phyloP scores from a whole-genome alignment of 1,284 basidiomycete genomes.

The Fistulina hepatica region DNA sequence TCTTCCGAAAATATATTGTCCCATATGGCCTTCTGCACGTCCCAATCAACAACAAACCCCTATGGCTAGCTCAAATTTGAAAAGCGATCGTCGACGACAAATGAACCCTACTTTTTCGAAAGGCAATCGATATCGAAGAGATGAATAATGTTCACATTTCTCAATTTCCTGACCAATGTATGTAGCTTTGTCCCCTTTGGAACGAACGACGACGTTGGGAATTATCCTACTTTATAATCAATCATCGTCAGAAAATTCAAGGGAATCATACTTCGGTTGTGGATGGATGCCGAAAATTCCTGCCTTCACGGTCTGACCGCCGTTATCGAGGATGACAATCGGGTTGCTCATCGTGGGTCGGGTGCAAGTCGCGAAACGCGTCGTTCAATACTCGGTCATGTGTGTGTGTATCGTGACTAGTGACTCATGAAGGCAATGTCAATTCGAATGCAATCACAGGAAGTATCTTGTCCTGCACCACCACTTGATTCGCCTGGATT shows the following conservation, averaged over 20 bases:
- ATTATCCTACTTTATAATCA: slow-evolving; percentile 40
- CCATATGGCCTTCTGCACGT: slow-evolving; percentile 85
- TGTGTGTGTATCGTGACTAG: too few relatives aligned
- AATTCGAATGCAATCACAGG: too few relatives aligned
- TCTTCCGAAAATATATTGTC: slow-evolving; percentile 71
- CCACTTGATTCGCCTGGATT: too few relatives aligned
- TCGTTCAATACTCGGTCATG: too few relatives aligned
- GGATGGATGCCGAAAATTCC: slow-evolving; percentile 36
- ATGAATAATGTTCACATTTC: slow-evolving; percentile 64
- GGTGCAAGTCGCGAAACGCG: too few relatives aligned
- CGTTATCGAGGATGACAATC: slow-evolving; percentile 75
- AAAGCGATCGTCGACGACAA: slow-evolving; percentile 7
- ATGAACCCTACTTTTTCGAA: slow-evolving; percentile 72
- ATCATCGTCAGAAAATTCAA: slow-evolving; percentile 7
- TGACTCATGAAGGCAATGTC: too few relatives aligned
- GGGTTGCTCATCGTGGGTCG: slow-evolving; percentile 38
- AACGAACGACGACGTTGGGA: slow-evolving; percentile 71
- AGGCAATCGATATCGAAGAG: slow-evolving; percentile 70
- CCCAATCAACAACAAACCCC: slow-evolving; percentile 90
- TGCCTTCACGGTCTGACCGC: slow-evolving; percentile 71
- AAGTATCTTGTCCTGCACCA: too few relatives aligned
- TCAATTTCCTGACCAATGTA: slow-evolving; percentile 79
- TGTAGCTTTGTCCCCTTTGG: slow-evolving; percentile 66
- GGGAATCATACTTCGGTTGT: slow-evolving; percentile 22
- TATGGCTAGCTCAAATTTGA: slow-evolving; percentile 25